Evolutionary conservation across 2,329 filamentous ascomycete species (phyloP).

Genomic region (Penicillium sp.): DNA sequence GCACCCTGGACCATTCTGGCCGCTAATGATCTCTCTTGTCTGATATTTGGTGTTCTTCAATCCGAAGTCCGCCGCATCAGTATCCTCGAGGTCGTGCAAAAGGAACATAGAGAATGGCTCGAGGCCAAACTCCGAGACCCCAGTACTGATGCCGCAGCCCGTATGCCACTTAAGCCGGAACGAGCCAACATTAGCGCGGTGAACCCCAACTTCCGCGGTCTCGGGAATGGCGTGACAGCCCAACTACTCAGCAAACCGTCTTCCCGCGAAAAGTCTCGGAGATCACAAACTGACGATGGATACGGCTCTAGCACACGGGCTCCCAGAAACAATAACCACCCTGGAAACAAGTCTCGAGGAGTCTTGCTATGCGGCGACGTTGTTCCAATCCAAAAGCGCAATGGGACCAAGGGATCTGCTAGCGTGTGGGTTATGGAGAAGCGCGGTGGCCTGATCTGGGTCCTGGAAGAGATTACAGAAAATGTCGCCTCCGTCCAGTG

Average conservation of each 20-base stretch:
- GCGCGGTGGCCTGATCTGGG: constrained; percentile 90
- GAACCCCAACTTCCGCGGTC: constrained; percentile 51
- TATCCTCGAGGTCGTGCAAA: constrained; percentile 90
- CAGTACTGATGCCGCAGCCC: constrained; percentile 51
- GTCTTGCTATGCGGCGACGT: constrained; percentile 95
- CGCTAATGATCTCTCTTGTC: constrained; percentile 91
- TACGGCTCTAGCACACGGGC: constrained; percentile 49
- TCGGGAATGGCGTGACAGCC: constrained; percentile 84
- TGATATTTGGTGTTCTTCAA: constrained; percentile 99
- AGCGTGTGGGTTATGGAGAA: constrained; percentile 99
- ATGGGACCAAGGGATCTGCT: constrained; percentile 86
- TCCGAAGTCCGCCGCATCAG: constrained; percentile 92
- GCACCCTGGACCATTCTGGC: constrained; percentile 94
- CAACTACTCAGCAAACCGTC: constrained; percentile 81
- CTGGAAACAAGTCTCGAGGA: constrained; percentile 75
- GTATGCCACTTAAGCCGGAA: constrained; percentile 35
- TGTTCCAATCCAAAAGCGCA: constrained; percentile 95
- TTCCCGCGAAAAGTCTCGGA: constrained; percentile 53
- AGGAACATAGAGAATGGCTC: constrained; percentile 85
- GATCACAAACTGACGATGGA: constrained; percentile 61
- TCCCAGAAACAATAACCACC: constrained; percentile 65
- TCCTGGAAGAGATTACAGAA: constrained; percentile 95
- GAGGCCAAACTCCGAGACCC: constrained; percentile 76
- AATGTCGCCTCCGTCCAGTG: constrained; percentile 78
- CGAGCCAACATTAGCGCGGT: constrained; percentile 39